Percentiles rank a stretch among this genome's conserved stretches.
phyloP scores from a whole-genome alignment of 306 rosid species.

The Ormosia emarginata region DNA sequence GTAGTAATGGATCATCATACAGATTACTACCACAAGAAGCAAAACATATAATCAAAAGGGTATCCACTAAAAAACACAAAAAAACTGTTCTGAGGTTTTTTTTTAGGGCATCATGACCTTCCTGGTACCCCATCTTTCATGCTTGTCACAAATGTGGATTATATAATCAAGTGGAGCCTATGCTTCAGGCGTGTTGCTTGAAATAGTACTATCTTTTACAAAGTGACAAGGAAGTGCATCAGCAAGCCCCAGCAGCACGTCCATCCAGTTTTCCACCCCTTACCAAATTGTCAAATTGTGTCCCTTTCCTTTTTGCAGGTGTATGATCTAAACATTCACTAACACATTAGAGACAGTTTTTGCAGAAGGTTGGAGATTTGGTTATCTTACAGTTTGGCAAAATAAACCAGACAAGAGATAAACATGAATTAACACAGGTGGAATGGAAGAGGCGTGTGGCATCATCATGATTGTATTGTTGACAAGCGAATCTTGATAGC shows the following conservation, averaged over 20 bases:
- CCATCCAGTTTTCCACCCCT: not conserved
- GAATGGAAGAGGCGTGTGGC: slow-evolving; percentile 34
- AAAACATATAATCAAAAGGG: slow-evolving; percentile 34
- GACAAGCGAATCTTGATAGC: slow-evolving; percentile 28
- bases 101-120: slow-evolving; percentile 10
- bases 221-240: slow-evolving; percentile 22
- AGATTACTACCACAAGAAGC: slow-evolving; percentile 40
- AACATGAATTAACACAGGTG: slow-evolving; percentile 13
- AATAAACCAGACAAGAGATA: slow-evolving; percentile 22
- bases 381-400: not conserved
- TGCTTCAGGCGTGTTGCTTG: slow-evolving; percentile 29
- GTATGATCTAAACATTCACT: slow-evolving; percentile 1
- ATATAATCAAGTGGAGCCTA: slow-evolving; percentile 30
- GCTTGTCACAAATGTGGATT: slow-evolving; percentile 38
- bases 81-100: slow-evolving; percentile 28
- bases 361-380: slow-evolving; percentile 25
- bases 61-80: slow-evolving; percentile 29
- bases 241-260: not conserved
- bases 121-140: slow-evolving; percentile 14
- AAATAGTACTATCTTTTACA: slow-evolving; percentile 8
- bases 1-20: slow-evolving; percentile 72
- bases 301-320: not conserved
- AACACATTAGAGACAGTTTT: not conserved
- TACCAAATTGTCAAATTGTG: slow-evolving; percentile 19
- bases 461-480: slow-evolving; percentile 20